Percentiles rank a stretch among this genome's conserved stretches.
Evolutionary conservation across 1,139 yeast species (phyloP).

Genomic region (Magnusiomyces clavatus): DNA sequence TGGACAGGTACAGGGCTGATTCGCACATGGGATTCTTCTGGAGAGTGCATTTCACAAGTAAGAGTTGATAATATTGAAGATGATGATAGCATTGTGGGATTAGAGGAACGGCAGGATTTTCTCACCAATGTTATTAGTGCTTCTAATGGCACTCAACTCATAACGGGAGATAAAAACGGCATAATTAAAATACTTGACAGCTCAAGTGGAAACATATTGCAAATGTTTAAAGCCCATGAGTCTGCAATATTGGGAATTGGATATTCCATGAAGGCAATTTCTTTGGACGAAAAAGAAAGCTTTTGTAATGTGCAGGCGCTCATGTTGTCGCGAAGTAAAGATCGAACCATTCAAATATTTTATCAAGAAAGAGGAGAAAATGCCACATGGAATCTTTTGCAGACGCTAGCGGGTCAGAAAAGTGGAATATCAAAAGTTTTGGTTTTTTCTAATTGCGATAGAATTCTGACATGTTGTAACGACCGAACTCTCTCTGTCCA

Average conservation of each 20-base stretch:
- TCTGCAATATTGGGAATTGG: conserved; percentile 25
- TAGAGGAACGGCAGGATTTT: background rate
- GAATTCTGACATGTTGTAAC: conserved; percentile 47
- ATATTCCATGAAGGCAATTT: conserved; percentile 3
- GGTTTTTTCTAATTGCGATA: conserved; percentile 26
- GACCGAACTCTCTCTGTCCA: conserved; percentile 54
- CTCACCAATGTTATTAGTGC: background rate
- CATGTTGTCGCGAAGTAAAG: conserved; percentile 39
- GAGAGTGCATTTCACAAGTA: conserved; percentile 16
- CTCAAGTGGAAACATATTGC: conserved; percentile 1
- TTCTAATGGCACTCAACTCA: conserved; percentile 4
- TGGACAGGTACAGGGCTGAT: conserved; percentile 26
- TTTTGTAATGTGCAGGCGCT: conserved; percentile 9
- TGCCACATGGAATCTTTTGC: conserved; percentile 43
- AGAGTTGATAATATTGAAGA: background rate
- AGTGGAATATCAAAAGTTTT: conserved; percentile 43
- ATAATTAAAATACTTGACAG: conserved; percentile 13
- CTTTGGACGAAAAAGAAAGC: background rate
- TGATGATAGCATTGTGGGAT: background rate
- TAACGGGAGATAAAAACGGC: conserved; percentile 22
- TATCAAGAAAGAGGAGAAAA: conserved; percentile 8
- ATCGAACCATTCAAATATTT: conserved; percentile 54
- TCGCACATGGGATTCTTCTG: conserved; percentile 19
- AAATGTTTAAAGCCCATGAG: conserved; percentile 24
- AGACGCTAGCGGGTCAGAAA: conserved; percentile 51